Conservation (phyloP, 1,284 basidiomycete genomes). For the Tylopilus sp. region DNA sequence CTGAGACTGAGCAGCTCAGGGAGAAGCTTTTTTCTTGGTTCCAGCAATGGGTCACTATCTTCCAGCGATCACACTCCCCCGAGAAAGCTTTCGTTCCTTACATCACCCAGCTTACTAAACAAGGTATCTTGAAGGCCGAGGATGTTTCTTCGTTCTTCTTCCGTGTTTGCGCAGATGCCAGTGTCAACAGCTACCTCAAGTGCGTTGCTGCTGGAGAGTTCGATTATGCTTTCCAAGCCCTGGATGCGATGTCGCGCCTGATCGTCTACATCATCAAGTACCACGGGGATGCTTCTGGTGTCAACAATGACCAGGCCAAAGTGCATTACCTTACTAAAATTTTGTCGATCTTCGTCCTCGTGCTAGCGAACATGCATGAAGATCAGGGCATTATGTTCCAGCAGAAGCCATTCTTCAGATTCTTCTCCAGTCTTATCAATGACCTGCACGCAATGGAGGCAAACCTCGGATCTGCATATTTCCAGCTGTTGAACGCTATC, state of each 20-base stretch:
- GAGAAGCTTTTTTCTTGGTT: conserved; percentile 73
- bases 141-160: conserved; percentile 98
- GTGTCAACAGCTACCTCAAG: conserved; percentile 89
- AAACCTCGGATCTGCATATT: conserved; percentile 81
- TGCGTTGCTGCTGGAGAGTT: conserved; percentile 75
- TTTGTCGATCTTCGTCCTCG: conserved; percentile 93
- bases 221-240: conserved; percentile 79
- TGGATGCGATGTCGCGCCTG: conserved; percentile 93
- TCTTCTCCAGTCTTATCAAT: conserved; percentile 95
- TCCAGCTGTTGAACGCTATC: conserved; percentile 84
- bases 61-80: conserved; percentile 82
- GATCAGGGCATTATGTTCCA: conserved; percentile 89
- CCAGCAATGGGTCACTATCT: conserved; percentile 94
- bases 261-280: conserved; percentile 99
- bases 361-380: conserved; percentile 92
- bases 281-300: conserved; percentile 86
- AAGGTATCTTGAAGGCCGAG: conserved; percentile 94
- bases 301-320: conserved; percentile 90
- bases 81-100: conserved; percentile 98
- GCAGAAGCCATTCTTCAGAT: conserved; percentile 97
- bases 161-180: conserved; percentile 94
- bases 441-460: conserved; percentile 84
- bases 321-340: conserved; percentile 98
- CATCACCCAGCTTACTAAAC: conserved; percentile 92
- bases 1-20: conserved; percentile 65